These are phyloP conservation scores for Dipodascus albidus DNA, from an alignment of 805 yeast genomes.

Conservation along the genomic window DNA sequence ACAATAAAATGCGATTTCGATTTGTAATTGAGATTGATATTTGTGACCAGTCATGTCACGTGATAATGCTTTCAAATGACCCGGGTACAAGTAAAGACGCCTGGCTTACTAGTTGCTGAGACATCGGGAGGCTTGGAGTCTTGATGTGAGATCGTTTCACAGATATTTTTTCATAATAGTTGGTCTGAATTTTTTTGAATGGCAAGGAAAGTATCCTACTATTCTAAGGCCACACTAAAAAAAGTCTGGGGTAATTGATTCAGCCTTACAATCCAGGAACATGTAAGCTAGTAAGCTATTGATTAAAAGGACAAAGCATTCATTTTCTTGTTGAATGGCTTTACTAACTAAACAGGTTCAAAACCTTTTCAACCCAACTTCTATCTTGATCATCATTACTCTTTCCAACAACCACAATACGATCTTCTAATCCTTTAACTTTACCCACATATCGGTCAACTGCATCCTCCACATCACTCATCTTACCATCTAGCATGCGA, in stretches of 20 bases:
- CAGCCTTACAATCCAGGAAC: too few species aligned
- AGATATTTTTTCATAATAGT: too few species aligned
- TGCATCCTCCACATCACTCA: slow-evolving; percentile 57
- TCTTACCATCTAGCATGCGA: slow-evolving; percentile 43
- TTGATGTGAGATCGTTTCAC: too few species aligned
- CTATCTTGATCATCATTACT: background rate
- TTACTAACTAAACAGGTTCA: background rate
- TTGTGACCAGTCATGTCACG: background rate
- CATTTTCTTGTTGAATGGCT: too few species aligned
- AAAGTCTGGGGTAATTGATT: too few species aligned
- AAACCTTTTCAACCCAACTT: background rate
- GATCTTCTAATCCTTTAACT: slow-evolving; percentile 26
- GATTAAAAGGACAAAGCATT: too few species aligned
- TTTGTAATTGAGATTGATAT: background rate
- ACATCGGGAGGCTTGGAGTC: too few species aligned
- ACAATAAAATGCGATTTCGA: background rate
- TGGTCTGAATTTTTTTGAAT: too few species aligned
- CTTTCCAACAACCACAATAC: slow-evolving; percentile 10
- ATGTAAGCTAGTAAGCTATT: too few species aligned
- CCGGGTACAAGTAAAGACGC: background rate
- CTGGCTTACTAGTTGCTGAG: too few species aligned
- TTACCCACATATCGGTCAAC: slow-evolving; percentile 33
- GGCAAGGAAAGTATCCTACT: too few species aligned
- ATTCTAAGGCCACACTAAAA: too few species aligned
- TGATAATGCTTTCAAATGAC: background rate